These are phyloP conservation scores for Streptanthus diversifolius DNA, from an alignment of 345 rosid species.

Conservation along the genomic window DNA sequence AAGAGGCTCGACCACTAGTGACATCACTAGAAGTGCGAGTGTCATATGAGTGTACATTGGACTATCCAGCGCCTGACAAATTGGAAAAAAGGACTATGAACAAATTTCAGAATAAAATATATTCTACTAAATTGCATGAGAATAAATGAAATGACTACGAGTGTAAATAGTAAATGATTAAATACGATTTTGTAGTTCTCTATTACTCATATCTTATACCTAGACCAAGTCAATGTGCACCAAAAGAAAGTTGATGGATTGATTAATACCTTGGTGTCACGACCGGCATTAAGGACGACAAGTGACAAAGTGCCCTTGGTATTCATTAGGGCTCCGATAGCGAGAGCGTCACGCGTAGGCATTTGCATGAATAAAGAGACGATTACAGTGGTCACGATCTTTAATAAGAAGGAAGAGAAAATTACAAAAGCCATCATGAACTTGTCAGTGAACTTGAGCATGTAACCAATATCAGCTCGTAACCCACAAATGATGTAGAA, in stretches of 20 bases:
- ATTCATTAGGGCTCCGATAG: slow-evolving; percentile 63
- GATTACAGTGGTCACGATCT: slow-evolving; percentile 41
- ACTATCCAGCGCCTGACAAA: slow-evolving; percentile 37
- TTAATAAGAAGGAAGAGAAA: slow-evolving; percentile 36
- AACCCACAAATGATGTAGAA: slow-evolving; percentile 48
- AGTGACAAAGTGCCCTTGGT: slow-evolving; percentile 64
- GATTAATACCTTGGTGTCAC: slow-evolving; percentile 40
- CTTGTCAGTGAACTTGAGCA: slow-evolving; percentile 30
- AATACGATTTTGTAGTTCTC: background rate
- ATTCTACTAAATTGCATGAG: background rate
- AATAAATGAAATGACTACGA: background rate
- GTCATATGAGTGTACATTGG: slow-evolving; percentile 45
- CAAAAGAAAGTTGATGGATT: background rate
- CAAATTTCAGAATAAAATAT: background rate
- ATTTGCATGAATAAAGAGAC: slow-evolving; percentile 34
- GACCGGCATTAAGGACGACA: slow-evolving; percentile 50
- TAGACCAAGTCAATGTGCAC: background rate
- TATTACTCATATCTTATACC: background rate
- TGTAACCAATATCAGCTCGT: slow-evolving; percentile 28
- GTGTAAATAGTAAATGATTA: background rate
- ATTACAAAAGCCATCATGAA: slow-evolving; percentile 4
- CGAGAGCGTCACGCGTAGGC: slow-evolving; percentile 38
- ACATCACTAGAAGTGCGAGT: slow-evolving; percentile 41
- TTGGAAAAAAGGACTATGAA: background rate
- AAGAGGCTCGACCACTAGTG: slow-evolving; percentile 38